Evolutionary conservation across 1,139 yeast genomes (phyloP).

Genomic region (Hansenula lynferdii): DNA sequence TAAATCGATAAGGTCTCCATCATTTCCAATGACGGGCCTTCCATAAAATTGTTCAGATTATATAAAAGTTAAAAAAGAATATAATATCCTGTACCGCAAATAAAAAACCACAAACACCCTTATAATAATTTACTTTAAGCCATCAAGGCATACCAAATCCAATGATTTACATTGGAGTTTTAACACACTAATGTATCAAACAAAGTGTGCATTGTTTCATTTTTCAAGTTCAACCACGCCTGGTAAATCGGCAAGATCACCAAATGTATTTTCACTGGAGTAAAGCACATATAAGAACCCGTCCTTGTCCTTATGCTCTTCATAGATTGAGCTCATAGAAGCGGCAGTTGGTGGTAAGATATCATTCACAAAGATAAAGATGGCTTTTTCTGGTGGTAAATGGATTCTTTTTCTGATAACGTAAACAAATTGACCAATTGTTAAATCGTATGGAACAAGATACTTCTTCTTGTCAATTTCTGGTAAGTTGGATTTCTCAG

Average conservation of each 20-base stretch:
- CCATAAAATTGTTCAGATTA: no score
- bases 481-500: slow-evolving; percentile 93
- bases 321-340: slow-evolving; percentile 88
- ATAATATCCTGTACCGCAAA: no score
- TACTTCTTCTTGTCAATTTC: slow-evolving; percentile 96
- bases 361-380: slow-evolving; percentile 93
- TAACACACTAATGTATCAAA: no score
- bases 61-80: no score
- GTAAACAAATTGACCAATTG: slow-evolving; percentile 97
- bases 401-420: slow-evolving; percentile 95
- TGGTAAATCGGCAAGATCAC: slow-evolving; percentile 26
- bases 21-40: no score
- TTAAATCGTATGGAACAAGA: slow-evolving; percentile 91
- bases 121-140: no score
- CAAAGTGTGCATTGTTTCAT: not conserved
- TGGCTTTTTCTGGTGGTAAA: slow-evolving; percentile 96
- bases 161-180: no score
- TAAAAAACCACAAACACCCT: no score
- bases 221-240: slow-evolving; percentile 4
- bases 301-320: slow-evolving; percentile 96
- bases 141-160: no score
- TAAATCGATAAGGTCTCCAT: no score
- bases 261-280: slow-evolving; percentile 83
- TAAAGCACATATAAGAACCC: slow-evolving; percentile 94
- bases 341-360: slow-evolving; percentile 98